phyloP scores from a whole-genome alignment of 1,139 yeast genomes.

The Zygoascus hellenicus region DNA sequence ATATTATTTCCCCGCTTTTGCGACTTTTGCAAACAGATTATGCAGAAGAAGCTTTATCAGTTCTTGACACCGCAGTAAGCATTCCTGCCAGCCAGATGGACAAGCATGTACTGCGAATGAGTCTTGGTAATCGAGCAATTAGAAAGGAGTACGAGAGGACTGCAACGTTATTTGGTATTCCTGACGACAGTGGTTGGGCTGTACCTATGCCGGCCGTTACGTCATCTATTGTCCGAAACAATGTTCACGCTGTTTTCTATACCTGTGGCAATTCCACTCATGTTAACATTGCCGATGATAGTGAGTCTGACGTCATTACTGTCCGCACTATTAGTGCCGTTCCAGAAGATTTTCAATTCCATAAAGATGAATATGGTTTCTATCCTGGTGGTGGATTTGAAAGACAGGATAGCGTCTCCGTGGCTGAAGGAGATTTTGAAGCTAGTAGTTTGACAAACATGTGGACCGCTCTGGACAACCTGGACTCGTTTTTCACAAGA shows the following conservation, averaged over 20 bases:
- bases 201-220: slow-evolving; percentile 91
- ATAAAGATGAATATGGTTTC: slow-evolving; percentile 53
- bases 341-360: slow-evolving; percentile 33
- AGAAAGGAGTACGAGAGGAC: slow-evolving; percentile 79
- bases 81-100: slow-evolving; percentile 91
- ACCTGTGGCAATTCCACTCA: slow-evolving; percentile 53
- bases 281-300: slow-evolving; percentile 17
- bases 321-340: slow-evolving; percentile 21
- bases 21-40: slow-evolving; percentile 77
- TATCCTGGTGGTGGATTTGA: slow-evolving; percentile 15
- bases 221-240: slow-evolving; percentile 81
- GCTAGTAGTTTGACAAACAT: slow-evolving; percentile 83
- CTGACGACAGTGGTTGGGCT: slow-evolving; percentile 98
- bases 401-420: slow-evolving; percentile 24
- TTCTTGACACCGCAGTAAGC: slow-evolving; percentile 74
- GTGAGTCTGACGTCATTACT: slow-evolving; percentile 24
- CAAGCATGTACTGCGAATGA: slow-evolving; percentile 84
- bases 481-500: slow-evolving; percentile 86
- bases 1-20: slow-evolving; percentile 81
- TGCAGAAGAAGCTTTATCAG: slow-evolving; percentile 85
- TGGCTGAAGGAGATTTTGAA: slow-evolving; percentile 40
- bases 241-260: slow-evolving; percentile 91
- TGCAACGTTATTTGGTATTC: slow-evolving; percentile 89
- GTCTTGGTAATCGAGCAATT: slow-evolving; percentile 74
- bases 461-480: slow-evolving; percentile 94